Evolutionary conservation across 257 asterid species (phyloP).

Genomic region (Echium plantagineum): DNA sequence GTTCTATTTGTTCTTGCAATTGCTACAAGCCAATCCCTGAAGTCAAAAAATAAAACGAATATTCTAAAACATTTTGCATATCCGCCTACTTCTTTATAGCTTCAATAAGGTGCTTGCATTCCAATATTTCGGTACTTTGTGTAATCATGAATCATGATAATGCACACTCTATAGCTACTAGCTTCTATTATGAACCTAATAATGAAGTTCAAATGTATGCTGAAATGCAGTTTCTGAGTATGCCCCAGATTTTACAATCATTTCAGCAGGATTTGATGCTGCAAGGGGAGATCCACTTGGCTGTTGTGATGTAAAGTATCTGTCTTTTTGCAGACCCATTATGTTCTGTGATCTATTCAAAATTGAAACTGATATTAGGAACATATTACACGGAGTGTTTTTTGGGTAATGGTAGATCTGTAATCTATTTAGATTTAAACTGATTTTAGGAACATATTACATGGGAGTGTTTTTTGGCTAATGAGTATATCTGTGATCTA

Average conservation of each 20-base stretch:
- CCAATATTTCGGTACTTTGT: neutral
- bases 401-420: neutral
- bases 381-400: neutral
- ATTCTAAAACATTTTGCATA: neutral
- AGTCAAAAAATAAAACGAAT: neutral
- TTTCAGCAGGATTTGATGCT: slow-evolving; percentile 99
- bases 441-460: neutral
- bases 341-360: neutral
- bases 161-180: neutral
- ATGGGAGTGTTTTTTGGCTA: neutral
- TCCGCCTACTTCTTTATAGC: neutral
- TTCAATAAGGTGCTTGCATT: neutral
- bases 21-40: no score
- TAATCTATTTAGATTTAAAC: no score
- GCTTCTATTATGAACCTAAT: neutral
- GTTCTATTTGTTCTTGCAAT: no score
- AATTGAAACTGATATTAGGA: no score
- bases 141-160: neutral
- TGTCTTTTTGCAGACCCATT: neutral
- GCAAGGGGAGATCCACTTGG: slow-evolving; percentile 99
- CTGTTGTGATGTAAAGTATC: slow-evolving; percentile 69
- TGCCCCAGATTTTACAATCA: slow-evolving; percentile 83
- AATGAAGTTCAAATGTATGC: neutral
- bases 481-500: no score
- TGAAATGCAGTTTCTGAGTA: slow-evolving; percentile 64